Evolutionary conservation across 164 flowering plant species (phyloP).

Genomic region (Magnolia kwangsiensis): DNA sequence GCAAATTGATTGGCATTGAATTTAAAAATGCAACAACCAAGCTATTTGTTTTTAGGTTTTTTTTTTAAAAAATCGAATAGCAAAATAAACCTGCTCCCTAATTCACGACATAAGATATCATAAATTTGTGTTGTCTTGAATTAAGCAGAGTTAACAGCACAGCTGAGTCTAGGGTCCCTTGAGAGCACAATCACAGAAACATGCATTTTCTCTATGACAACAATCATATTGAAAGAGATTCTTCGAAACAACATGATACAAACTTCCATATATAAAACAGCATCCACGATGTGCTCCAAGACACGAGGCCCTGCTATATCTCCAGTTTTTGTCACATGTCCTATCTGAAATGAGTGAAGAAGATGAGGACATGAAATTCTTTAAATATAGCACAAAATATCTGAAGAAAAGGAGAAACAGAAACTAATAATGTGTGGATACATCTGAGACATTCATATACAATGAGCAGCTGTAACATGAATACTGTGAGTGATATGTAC

Average conservation of each 20-base stretch:
- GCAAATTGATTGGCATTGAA: not conserved
- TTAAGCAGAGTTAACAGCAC: not conserved
- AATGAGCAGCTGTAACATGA: not conserved
- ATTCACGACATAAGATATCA: not conserved
- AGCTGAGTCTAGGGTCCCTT: not conserved
- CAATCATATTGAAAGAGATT: not conserved
- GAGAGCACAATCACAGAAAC: not conserved
- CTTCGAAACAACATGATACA: conserved; percentile 31
- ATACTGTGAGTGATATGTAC: not conserved
- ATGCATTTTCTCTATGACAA: not conserved
- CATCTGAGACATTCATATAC: not conserved
- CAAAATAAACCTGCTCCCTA: not conserved
- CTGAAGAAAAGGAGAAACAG: not conserved
- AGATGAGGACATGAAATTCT: not conserved
- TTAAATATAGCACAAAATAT: not conserved
- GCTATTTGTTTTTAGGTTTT: not conserved
- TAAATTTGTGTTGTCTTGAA: not conserved
- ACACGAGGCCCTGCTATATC: conserved; percentile 97
- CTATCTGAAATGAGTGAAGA: conserved; percentile 49
- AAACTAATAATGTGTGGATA: not conserved
- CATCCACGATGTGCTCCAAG: conserved; percentile 97
- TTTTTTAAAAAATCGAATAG: too few species aligned
- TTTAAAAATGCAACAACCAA: too few species aligned
- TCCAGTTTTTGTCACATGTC: conserved; percentile 93
- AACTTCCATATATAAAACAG: conserved; percentile 91